Percentiles rank a stretch among this genome's conserved stretches.
Conservation (phyloP, 257 asterid genomes). For the Solanum gracilifrons region DNA sequence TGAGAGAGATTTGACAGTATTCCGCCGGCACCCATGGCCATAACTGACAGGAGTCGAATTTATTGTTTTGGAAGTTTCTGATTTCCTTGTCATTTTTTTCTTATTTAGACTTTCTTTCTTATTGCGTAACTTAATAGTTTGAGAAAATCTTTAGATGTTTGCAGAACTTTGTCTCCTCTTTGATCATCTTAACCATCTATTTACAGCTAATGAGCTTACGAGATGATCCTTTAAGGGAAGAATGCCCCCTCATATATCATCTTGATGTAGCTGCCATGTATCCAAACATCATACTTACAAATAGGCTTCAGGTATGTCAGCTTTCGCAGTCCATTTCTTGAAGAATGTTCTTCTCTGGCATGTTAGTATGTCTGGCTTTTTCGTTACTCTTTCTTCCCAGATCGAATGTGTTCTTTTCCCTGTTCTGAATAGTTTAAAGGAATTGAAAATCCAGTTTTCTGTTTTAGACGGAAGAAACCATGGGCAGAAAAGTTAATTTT, state of each 20-base stretch:
- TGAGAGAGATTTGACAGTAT: not conserved
- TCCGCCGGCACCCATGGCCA: not conserved
- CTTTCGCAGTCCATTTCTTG: not conserved
- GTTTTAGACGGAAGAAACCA: not conserved
- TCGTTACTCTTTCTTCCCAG: not conserved
- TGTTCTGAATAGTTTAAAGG: not conserved
- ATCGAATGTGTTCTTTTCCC: not conserved
- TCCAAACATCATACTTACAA: constrained; percentile 92
- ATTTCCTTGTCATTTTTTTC: not conserved
- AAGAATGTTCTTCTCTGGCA: not conserved
- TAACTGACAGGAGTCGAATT: not conserved
- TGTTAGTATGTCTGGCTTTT: not conserved
- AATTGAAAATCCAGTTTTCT: not conserved
- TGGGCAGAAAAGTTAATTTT: not conserved
- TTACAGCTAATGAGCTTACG: constrained; percentile 68
- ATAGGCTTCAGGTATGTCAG: constrained; percentile 90
- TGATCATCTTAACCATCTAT: constrained; percentile 9
- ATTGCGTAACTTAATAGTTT: not conserved
- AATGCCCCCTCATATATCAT: constrained; percentile 93
- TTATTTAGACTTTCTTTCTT: not conserved
- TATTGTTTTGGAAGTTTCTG: not conserved
- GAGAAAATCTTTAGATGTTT: not conserved
- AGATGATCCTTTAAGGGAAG: constrained; percentile 75
- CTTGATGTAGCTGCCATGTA: constrained; percentile 99
- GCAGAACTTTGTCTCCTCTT: not conserved